These are phyloP conservation scores for Dunaliella primolecta DNA, from an alignment of 139 green algal genomes.

Conservation along the genomic window DNA sequence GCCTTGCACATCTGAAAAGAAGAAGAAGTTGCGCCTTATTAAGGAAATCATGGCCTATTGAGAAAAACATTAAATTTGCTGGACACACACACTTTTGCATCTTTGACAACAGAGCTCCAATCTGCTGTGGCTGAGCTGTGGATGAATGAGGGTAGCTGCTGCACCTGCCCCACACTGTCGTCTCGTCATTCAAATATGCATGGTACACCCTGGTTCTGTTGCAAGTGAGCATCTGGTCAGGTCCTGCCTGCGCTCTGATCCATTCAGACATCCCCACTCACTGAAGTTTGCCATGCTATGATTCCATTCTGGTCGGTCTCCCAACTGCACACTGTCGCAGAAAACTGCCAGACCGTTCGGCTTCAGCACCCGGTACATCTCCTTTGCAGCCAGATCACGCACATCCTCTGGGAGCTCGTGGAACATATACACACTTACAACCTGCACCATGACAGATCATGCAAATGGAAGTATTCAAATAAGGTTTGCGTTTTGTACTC, in stretches of 20 bases:
- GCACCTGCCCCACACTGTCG: background rate
- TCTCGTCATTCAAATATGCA: background rate
- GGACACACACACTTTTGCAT: background rate
- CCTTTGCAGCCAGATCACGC: constrained; percentile 33
- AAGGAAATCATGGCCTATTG: too few relatives aligned
- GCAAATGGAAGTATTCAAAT: too few relatives aligned
- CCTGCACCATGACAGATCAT: constrained; percentile 1
- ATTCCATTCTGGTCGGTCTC: constrained; percentile 49
- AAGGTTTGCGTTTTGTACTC: too few relatives aligned
- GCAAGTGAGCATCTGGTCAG: too few relatives aligned
- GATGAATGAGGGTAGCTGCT: background rate
- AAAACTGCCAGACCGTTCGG: constrained; percentile 50
- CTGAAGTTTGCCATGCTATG: constrained; percentile 48
- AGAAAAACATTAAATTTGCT: too few relatives aligned
- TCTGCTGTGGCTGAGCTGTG: too few relatives aligned
- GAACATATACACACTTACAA: constrained; percentile 77
- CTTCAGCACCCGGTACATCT: constrained; percentile 74
- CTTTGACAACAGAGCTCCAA: background rate
- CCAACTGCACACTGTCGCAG: constrained; percentile 61
- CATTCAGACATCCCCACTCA: background rate
- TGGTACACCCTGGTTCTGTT: background rate
- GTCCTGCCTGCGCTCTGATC: background rate
- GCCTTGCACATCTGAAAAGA: background rate
- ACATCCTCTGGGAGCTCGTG: constrained; percentile 76
- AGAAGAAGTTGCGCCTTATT: too few relatives aligned